phyloP scores from a whole-genome alignment of 345 rosid species.

The Corchorus olitorius region DNA sequence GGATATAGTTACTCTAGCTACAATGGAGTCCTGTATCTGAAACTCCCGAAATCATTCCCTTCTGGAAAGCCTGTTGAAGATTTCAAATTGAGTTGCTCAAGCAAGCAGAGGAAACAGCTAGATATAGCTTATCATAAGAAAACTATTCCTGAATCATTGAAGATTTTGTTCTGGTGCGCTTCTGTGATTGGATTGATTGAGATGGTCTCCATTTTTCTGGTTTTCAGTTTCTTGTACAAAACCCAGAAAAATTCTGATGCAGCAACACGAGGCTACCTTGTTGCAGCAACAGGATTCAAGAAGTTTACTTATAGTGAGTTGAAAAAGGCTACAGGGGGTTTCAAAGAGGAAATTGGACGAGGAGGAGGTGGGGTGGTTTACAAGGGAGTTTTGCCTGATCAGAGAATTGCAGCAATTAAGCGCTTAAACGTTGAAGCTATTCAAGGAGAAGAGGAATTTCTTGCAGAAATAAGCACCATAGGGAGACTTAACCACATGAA shows the following conservation, averaged over 20 bases:
- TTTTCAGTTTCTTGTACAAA: slow-evolving; percentile 30
- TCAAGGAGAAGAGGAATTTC: slow-evolving; percentile 31
- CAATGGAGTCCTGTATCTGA: slow-evolving; percentile 25
- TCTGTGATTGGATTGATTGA: slow-evolving; percentile 33
- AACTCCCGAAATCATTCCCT: slow-evolving; percentile 24
- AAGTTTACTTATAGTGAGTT: slow-evolving; percentile 35
- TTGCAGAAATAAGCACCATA: slow-evolving; percentile 42
- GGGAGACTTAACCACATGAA: slow-evolving; percentile 43
- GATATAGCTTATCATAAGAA: slow-evolving; percentile 27
- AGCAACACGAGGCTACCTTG: slow-evolving; percentile 13
- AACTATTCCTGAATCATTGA: slow-evolving; percentile 7
- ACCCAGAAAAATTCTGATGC: slow-evolving; percentile 3
- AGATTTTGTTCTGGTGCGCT: slow-evolving; percentile 34
- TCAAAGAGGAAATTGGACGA: slow-evolving; percentile 36
- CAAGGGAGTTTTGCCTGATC: slow-evolving; percentile 24
- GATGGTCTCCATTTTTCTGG: slow-evolving; percentile 26
- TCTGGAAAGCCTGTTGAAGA: background rate
- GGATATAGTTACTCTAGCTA: slow-evolving; percentile 16
- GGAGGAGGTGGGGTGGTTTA: slow-evolving; percentile 45
- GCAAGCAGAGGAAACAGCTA: background rate
- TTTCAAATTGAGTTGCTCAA: slow-evolving; percentile 12
- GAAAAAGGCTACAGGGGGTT: slow-evolving; percentile 34
- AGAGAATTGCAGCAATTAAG: slow-evolving; percentile 33
- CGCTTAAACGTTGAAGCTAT: slow-evolving; percentile 20
- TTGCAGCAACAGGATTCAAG: slow-evolving; percentile 28